These are phyloP conservation scores for Podospora pseudocomata DNA, from an alignment of 495 filamentous ascomycete species.

Conservation along the genomic window DNA sequence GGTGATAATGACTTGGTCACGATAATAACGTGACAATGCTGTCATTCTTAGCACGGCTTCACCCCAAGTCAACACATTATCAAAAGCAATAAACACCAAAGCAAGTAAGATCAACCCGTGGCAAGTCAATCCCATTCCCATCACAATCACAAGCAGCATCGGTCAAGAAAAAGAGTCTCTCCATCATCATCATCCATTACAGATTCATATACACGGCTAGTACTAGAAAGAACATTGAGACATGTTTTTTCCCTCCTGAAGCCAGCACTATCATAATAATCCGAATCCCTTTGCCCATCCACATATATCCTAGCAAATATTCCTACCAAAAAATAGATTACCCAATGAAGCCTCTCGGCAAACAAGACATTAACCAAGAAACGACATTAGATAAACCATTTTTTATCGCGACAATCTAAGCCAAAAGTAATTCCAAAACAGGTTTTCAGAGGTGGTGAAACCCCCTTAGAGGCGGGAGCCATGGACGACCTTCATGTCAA, in stretches of 20 bases:
- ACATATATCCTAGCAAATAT: conserved; percentile 2
- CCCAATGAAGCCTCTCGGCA: neutral
- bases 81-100: neutral
- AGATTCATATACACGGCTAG: conserved; percentile 35
- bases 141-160: neutral
- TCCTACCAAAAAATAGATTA: conserved; percentile 1
- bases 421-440: neutral
- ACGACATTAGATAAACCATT: neutral
- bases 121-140: neutral
- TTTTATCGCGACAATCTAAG: neutral
- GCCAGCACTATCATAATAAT: conserved; percentile 2
- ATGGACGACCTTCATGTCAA: conserved; percentile 98
- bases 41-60: neutral
- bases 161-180: neutral
- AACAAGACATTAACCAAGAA: neutral
- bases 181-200: conserved; percentile 34
- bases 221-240: conserved; percentile 14
- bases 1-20: too few relatives aligned
- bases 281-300: conserved; percentile 2
- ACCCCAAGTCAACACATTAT: neutral
- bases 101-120: neutral
- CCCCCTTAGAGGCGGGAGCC: conserved; percentile 52
- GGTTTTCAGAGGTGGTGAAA: neutral
- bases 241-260: neutral
- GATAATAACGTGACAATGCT: too few relatives aligned